Evolutionary conservation across 352 stramenopile genomes (phyloP).

Genomic region (Globisporangium cylindrosporum): DNA sequence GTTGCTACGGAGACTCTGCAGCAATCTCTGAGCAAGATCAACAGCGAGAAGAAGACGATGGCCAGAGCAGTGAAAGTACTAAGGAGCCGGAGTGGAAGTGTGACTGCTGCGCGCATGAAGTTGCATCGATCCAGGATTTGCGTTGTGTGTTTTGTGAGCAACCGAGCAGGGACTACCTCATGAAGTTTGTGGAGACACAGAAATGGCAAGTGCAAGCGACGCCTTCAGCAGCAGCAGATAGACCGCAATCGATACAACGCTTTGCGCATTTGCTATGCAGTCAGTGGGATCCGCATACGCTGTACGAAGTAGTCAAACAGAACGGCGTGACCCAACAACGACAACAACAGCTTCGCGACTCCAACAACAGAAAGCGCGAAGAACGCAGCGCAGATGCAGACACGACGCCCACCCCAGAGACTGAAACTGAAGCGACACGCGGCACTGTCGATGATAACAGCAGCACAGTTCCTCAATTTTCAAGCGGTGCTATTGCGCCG

Average conservation of each 20-base stretch:
- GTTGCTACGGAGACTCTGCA: constrained; percentile 28
- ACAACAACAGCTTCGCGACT: constrained; percentile 21
- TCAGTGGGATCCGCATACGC: constrained; percentile 41
- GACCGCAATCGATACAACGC: not conserved
- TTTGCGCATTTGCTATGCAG: constrained; percentile 50
- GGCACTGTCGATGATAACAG: not conserved
- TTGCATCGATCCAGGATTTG: constrained; percentile 15
- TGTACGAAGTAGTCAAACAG: constrained; percentile 17
- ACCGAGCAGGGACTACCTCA: constrained; percentile 9
- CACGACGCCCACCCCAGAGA: not conserved
- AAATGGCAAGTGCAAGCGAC: constrained; percentile 1
- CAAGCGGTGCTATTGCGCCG: constrained; percentile 2
- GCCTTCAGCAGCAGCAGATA: not conserved
- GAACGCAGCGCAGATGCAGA: not conserved
- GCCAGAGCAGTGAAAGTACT: not conserved
- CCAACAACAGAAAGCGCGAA: not conserved
- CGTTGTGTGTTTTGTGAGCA: constrained; percentile 49
- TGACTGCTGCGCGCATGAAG: constrained; percentile 34
- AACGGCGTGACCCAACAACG: constrained; percentile 10
- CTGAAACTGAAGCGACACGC: not conserved
- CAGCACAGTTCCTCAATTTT: not conserved
- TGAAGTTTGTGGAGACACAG: constrained; percentile 31
- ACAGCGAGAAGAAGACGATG: not conserved
- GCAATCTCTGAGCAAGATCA: not conserved
- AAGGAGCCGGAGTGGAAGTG: constrained; percentile 28